Conservation (phyloP, 2,329 filamentous ascomycete species). For the Corynespora cassiicola region DNA sequence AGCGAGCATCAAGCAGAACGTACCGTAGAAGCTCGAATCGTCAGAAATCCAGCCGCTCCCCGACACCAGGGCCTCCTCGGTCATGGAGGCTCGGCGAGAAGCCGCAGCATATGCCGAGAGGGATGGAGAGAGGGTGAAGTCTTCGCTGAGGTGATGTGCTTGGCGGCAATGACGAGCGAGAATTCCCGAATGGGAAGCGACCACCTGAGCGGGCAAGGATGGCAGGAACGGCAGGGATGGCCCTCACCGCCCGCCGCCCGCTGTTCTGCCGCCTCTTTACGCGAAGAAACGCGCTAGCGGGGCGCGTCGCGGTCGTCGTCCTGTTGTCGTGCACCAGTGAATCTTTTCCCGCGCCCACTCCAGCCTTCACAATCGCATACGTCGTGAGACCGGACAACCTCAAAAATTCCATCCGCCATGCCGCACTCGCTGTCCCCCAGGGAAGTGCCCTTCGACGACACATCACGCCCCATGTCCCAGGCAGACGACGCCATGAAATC, state of each 20-base stretch:
- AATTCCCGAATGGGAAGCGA: slow-evolving; percentile 14
- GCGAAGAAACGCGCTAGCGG: slow-evolving; percentile 26
- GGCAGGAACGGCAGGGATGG: slow-evolving; percentile 9
- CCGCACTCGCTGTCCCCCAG: slow-evolving; percentile 54
- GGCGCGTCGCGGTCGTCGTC: too few species aligned
- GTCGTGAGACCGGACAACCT: slow-evolving; percentile 4
- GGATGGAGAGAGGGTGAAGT: slow-evolving; percentile 4
- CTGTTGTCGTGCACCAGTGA: too few species aligned
- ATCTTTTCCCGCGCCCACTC: slow-evolving; percentile 9
- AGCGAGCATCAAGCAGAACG: slow-evolving; percentile 13
- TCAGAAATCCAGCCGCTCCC: slow-evolving; percentile 47
- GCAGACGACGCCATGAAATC: slow-evolving; percentile 31
- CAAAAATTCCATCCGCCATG: slow-evolving; percentile 39
- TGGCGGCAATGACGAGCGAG: slow-evolving; percentile 17
- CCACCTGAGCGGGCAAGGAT: not conserved
- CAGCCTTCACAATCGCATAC: slow-evolving; percentile 4
- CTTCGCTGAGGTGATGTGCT: slow-evolving; percentile 1
- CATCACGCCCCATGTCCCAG: slow-evolving; percentile 47
- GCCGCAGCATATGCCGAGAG: slow-evolving; percentile 6
- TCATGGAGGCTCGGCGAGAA: slow-evolving; percentile 21
- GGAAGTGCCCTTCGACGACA: slow-evolving; percentile 46
- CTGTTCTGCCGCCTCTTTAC: slow-evolving; percentile 20
- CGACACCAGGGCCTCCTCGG: slow-evolving; percentile 31
- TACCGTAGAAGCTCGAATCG: slow-evolving; percentile 55
- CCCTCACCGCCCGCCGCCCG: slow-evolving; percentile 4